Conservation (phyloP, 331 rosid genomes). For the Cydonia oblonga region DNA sequence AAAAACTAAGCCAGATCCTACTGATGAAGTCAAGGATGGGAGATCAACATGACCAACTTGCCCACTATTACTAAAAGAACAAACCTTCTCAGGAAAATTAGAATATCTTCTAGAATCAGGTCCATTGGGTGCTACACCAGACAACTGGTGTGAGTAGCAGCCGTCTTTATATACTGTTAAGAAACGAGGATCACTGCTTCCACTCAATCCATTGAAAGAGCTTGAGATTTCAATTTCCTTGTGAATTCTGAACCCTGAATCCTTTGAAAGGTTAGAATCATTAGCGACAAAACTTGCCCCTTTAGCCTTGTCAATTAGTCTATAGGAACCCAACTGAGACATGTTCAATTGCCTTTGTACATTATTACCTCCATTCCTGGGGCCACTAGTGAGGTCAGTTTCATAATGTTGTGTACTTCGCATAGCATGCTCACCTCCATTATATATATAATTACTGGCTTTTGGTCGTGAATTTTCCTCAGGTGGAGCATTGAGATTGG, state of each 20-base stretch:
- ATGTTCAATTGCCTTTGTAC: constrained; percentile 25
- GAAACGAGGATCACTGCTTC: constrained; percentile 8
- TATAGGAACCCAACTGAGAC: constrained; percentile 7
- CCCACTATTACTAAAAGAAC: constrained; percentile 19
- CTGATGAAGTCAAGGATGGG: constrained; percentile 5
- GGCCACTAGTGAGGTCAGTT: constrained; percentile 18
- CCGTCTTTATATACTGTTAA: constrained; percentile 21
- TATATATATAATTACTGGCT: constrained; percentile 15
- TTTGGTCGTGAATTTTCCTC: constrained; percentile 1
- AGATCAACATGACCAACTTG: constrained; percentile 15
- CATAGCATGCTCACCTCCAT: constrained; percentile 9
- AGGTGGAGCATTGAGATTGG: constrained; percentile 17
- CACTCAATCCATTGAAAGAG: constrained; percentile 16
- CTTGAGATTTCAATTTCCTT: constrained; percentile 22
- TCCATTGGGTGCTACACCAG: constrained; percentile 15
- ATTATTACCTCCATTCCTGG: constrained; percentile 12
- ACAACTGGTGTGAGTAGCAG: constrained; percentile 9
- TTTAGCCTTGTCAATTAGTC: constrained; percentile 25
- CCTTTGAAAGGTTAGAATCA: constrained; percentile 13
- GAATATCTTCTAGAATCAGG: constrained; percentile 13
- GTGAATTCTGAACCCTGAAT: constrained; percentile 19
- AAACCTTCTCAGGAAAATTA: constrained; percentile 13
- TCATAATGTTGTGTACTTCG: constrained; percentile 22
- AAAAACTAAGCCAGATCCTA: constrained; percentile 15
- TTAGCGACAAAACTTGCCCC: constrained; percentile 17